Evolutionary conservation across 2,329 filamentous ascomycete species (phyloP), one percentile per base, ranked within the genome.

Genomic region (Pyrenochaeta sp.): DNA sequence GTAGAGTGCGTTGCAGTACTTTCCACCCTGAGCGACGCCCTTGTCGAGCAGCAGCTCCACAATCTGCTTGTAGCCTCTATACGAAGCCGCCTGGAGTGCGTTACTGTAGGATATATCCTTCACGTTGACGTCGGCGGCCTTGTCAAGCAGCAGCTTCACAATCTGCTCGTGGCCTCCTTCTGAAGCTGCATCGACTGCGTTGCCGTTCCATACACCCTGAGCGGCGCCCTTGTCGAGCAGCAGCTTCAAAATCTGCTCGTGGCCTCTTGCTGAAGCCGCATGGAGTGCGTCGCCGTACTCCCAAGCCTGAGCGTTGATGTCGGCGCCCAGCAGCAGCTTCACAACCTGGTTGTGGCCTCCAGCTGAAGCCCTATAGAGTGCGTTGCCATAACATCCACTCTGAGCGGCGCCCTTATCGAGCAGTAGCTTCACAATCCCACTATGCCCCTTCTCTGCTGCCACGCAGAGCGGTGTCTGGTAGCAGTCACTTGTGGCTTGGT

Each of bases 351-450:
- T 35, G 32, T 35, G 32, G 32, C 32, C 32, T 35, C 12, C 15
- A 35, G 15, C 12, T 35, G 32, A 35, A 35, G 32, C 32, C 15
- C 12, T 17, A 14, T 35, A 17, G 32, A 35, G 32, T 35, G 32
- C 32, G 32, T 35, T 35, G 32, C 32, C 32, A 11, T 40, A 40
- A 18, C 18, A 17, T 40, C 37, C 37, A 40, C 37, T 18, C 37
- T 40, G 37, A 12, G 37, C 37, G 37, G 63, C 64, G 21, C 63
- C 60, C 15, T 37, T 45, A 5, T 58, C 39, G 14, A 69, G 49
- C 37, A 68, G 47, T n/a, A 54, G 29, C 41, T 57, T 39, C 17
- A 64, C 60, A 4, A 61, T 49, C 14, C 48, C 31, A 7, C 51
- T 14, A 44, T 61, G 30, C 23, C 54, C 60, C 42, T 18, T n/a